Percentiles rank a stretch among this genome's conserved stretches.
These are phyloP conservation scores for Chrysoporthe austroafricana DNA, from an alignment of 2,329 filamentous ascomycete species.

Conservation along the genomic window DNA sequence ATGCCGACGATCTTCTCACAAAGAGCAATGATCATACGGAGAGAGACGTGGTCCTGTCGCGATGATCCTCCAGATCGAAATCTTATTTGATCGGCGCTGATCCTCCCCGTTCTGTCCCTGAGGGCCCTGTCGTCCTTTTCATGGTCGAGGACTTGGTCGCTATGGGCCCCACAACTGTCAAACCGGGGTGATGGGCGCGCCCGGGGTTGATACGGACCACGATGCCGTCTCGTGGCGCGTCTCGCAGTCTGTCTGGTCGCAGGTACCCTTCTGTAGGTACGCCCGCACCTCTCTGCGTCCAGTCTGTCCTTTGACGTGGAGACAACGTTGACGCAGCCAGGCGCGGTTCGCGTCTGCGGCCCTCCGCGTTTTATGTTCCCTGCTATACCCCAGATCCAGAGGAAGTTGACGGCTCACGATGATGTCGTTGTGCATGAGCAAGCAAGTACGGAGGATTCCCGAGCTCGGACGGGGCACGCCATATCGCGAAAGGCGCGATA, in stretches of 20 bases:
- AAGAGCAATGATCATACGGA: neutral
- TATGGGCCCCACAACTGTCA: neutral
- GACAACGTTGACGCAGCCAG: neutral
- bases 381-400: neutral
- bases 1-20: slow-evolving; percentile 5
- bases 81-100: slow-evolving; percentile 9
- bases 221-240: neutral
- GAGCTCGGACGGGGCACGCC: neutral
- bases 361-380: neutral
- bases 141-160: neutral
- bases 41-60: neutral
- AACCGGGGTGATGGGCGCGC: neutral
- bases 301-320: too few relatives aligned
- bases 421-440: slow-evolving; percentile 12
- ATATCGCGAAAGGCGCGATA: neutral
- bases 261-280: too few relatives aligned
- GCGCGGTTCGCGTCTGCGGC: neutral
- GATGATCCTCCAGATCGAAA: slow-evolving; percentile 3
- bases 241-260: too few relatives aligned
- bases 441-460: neutral
- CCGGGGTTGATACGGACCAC: neutral
- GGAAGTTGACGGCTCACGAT: neutral
- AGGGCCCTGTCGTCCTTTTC: neutral
- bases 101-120: neutral
- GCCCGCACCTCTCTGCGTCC: too few relatives aligned